These are phyloP conservation scores for Aureobasidium sp. DNA, from an alignment of 2,329 filamentous ascomycete genomes.

Conservation along the genomic window DNA sequence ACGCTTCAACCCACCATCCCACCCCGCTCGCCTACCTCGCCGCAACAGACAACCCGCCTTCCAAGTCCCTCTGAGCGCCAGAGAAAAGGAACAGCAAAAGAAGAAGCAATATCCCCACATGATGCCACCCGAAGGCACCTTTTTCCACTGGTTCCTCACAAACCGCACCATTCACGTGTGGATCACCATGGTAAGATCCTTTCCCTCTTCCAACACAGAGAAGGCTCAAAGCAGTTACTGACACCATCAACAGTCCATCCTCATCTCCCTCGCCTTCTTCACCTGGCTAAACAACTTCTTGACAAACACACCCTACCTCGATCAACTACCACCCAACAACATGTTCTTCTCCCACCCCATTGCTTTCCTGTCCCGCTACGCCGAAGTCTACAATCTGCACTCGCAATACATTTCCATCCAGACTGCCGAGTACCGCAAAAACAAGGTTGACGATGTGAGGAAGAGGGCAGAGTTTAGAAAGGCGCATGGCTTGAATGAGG, in stretches of 20 bases:
- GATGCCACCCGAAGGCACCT: slow-evolving; percentile 76
- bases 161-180: slow-evolving; percentile 67
- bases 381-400: slow-evolving; percentile 69
- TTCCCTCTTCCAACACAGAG: too few species aligned
- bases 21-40: slow-evolving; percentile 59
- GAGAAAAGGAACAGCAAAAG: slow-evolving; percentile 57
- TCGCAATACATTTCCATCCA: slow-evolving; percentile 60
- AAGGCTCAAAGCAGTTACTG: too few species aligned
- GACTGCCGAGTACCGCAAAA: slow-evolving; percentile 63
- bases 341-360: slow-evolving; percentile 64
- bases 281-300: slow-evolving; percentile 75
- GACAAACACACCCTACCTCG: slow-evolving; percentile 66
- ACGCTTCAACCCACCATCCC: slow-evolving; percentile 87
- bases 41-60: slow-evolving; percentile 32
- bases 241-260: slow-evolving; percentile 46
- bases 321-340: slow-evolving; percentile 65
- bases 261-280: slow-evolving; percentile 59
- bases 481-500: slow-evolving; percentile 70
- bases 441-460: slow-evolving; percentile 72
- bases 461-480: slow-evolving; percentile 81
- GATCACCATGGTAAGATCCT: slow-evolving; percentile 67
- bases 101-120: slow-evolving; percentile 75
- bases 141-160: slow-evolving; percentile 77
- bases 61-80: slow-evolving; percentile 63
- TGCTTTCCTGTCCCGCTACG: slow-evolving; percentile 54